phyloP scores from a whole-genome alignment of 495 filamentous ascomycete species.

The Penicillium dipodomyicola region DNA sequence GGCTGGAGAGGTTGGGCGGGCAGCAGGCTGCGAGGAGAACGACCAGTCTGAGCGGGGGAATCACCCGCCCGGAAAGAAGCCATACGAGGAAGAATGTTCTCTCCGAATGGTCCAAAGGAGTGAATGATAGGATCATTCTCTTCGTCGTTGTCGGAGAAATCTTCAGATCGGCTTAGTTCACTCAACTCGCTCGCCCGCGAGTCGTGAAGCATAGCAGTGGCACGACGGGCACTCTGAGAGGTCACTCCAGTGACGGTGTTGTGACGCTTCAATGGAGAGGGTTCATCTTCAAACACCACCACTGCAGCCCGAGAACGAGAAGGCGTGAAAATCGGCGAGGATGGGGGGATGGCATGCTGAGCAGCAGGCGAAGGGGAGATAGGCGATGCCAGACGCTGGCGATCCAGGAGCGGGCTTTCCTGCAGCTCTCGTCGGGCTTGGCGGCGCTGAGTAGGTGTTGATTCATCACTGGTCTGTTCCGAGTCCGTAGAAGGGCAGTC shows the following conservation, averaged over 20 bases:
- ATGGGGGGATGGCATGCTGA: conserved; percentile 42
- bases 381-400: conserved; percentile 62
- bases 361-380: conserved; percentile 69
- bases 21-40: conserved; percentile 31
- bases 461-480: conserved; percentile 68
- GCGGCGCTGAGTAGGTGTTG: conserved; percentile 38
- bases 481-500: conserved; percentile 60
- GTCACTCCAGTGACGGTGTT: conserved; percentile 25
- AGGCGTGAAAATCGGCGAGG: conserved; percentile 41
- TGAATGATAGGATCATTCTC: conserved; percentile 90
- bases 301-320: conserved; percentile 47
- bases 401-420: conserved; percentile 66
- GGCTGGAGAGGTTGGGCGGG: conserved; percentile 38
- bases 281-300: conserved; percentile 63
- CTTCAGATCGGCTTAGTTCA: conserved; percentile 55
- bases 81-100: conserved; percentile 74
- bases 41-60: conserved; percentile 51
- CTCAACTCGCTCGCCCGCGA: conserved; percentile 58
- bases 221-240: conserved; percentile 28
- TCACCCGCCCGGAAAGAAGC: conserved; percentile 63
- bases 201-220: conserved; percentile 35
- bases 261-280: conserved; percentile 39
- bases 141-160: conserved; percentile 78
- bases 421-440: conserved; percentile 33
- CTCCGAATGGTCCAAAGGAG: conserved; percentile 85